Evolutionary conservation across 495 filamentous ascomycete genomes (phyloP).

Genomic region (Tuber borchii): DNA sequence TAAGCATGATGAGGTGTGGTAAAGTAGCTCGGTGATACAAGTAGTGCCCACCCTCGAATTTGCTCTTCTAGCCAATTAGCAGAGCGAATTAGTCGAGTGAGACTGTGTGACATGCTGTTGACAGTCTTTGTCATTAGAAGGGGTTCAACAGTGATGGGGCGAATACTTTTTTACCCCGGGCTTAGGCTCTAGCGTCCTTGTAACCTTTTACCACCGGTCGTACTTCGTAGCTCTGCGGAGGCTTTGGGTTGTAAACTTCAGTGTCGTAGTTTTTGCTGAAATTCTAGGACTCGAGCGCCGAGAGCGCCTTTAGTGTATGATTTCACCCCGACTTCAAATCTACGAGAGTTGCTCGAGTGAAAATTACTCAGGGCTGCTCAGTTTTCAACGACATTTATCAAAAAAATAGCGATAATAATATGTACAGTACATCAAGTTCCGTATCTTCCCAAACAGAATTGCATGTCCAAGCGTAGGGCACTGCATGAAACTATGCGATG

Average conservation of each 20-base stretch:
- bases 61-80: background rate
- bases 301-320: background rate
- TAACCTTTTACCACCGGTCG: background rate
- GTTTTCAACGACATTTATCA: background rate
- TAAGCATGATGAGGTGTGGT: background rate
- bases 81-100: background rate
- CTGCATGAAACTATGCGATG: conserved; percentile 12
- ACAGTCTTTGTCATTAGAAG: background rate
- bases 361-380: background rate
- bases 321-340: background rate
- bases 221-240: background rate
- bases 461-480: background rate
- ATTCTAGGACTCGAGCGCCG: background rate
- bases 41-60: background rate
- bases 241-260: background rate
- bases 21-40: background rate
- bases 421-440: background rate
- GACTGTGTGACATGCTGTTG: background rate
- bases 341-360: background rate
- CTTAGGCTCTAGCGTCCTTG: background rate
- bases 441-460: background rate
- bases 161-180: background rate
- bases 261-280: background rate
- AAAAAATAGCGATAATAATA: background rate
- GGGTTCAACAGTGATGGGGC: background rate